Percentiles rank a stretch among this genome's conserved stretches.
These are phyloP conservation scores for Sarocladiaceae sp. DNA, from an alignment of 2,329 filamentous ascomycete species.

Conservation along the genomic window DNA sequence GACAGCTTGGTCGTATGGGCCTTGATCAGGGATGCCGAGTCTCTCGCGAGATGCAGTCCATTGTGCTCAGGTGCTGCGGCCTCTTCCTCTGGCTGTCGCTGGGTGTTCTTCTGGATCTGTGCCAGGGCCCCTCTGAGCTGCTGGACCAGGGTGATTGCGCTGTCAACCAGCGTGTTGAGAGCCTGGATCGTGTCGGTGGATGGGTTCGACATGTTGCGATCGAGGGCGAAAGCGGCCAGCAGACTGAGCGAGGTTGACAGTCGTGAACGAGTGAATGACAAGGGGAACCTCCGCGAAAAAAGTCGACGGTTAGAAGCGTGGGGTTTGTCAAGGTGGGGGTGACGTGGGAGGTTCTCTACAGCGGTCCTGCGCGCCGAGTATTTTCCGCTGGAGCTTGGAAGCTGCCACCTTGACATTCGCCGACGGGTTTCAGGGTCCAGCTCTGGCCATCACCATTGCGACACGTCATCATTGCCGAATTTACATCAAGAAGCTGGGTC, in stretches of 20 bases:
- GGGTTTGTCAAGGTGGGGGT: background rate
- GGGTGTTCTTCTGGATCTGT: slow-evolving; percentile 26
- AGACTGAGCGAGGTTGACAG: too few relatives aligned
- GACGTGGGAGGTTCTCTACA: too few relatives aligned
- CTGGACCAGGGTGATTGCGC: slow-evolving; percentile 29
- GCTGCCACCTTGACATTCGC: slow-evolving; percentile 2
- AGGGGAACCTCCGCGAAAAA: too few relatives aligned
- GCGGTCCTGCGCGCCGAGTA: background rate
- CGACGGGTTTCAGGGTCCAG: background rate
- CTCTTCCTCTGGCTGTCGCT: slow-evolving; percentile 10
- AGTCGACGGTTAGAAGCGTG: too few relatives aligned
- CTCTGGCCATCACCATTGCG: background rate
- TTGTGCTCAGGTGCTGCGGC: slow-evolving; percentile 35
- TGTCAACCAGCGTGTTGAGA: slow-evolving; percentile 5
- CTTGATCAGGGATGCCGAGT: slow-evolving; percentile 66
- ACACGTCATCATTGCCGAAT: background rate
- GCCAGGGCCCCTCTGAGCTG: slow-evolving; percentile 37
- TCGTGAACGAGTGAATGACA: too few relatives aligned
- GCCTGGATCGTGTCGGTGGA: background rate
- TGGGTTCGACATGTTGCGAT: background rate
- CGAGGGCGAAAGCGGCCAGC: background rate
- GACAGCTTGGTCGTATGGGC: slow-evolving; percentile 85
- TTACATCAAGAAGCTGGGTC: background rate
- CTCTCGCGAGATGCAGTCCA: slow-evolving; percentile 62
- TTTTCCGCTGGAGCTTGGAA: slow-evolving; percentile 7